Base-by-base conservation (phyloP, 495 filamentous ascomycete genomes). In the Lichina pygmaea region DNA sequence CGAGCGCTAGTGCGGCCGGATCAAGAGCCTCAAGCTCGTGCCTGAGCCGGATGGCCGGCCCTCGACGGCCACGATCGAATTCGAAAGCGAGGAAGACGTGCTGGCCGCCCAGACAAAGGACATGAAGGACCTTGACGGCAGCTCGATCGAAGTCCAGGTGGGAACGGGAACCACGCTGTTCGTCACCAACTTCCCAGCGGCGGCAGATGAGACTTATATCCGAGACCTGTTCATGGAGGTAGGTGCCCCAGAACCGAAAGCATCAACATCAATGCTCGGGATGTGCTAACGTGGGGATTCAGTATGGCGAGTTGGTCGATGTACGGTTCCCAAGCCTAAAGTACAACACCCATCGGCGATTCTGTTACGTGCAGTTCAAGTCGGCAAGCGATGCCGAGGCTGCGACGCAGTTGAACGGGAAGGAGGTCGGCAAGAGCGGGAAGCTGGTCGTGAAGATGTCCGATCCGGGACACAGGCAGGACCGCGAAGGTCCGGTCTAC, bases 331-430 rank as follows among this genome's bases (percentile, higher is more conserved):
- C 89, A 7, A 89, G 80, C 38, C 71, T 97, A 41, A 86, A 86
- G 58, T 84, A 66, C 55, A 81, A 93, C 51, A 80, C 77, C 6
- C 73, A 77, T 52, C 79, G 89, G 33, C 76, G 86, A 6, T 97
- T 97, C 61, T 93, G 83, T 59, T 97, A 97, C 55, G 66, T 93
- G 7, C 80, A 91, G 41, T 94, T 93, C 57, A 66, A 73, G 37
- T 72, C 71, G 34, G 56, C 71, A 2, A 64, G 62, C 6, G 66
- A 70, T 17, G 80, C 83, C 1, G 64, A 68, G 16, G 66, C 66
- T 33, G 82, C 84, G 3, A 78, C 73, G 1, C 59, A 70, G 32
- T 62, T 92, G 34, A 66, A 93, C 55, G 77, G 78, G 7, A 74
- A 68, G 46, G 55, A 67, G 9, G 54, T 83, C 4, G 81, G 76